Evolutionary conservation across 352 stramenopile species (phyloP).

Genomic region (Pythium sp.): DNA sequence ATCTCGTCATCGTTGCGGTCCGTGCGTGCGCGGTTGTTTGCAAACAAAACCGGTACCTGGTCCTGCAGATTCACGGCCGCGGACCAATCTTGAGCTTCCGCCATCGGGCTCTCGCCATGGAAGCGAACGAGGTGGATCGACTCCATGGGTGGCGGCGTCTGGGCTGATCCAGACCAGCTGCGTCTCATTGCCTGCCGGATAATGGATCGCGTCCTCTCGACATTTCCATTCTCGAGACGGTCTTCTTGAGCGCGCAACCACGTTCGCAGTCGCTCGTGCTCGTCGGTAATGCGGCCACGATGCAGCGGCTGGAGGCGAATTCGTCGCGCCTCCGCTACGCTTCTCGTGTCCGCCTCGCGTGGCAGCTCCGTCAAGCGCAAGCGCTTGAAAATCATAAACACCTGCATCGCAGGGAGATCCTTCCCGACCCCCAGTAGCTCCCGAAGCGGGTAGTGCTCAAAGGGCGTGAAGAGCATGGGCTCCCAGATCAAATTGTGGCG

Average conservation of each 20-base stretch:
- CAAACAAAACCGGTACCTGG: conserved; percentile 10
- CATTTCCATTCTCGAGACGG: not conserved
- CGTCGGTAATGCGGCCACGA: conserved; percentile 9
- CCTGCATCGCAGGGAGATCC: conserved; percentile 58
- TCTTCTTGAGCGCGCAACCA: conserved; percentile 9
- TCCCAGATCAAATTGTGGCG: conserved; percentile 69
- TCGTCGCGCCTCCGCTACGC: not conserved
- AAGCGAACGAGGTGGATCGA: conserved; percentile 15
- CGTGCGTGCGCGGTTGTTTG: not conserved
- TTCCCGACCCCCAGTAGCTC: conserved; percentile 41
- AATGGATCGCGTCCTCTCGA: not conserved
- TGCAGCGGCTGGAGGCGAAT: not conserved
- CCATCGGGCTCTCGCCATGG: not conserved
- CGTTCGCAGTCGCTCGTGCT: conserved; percentile 20
- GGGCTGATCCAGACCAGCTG: not conserved
- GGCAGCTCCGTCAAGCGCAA: conserved; percentile 34
- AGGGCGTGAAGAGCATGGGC: conserved; percentile 48
- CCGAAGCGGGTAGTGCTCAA: conserved; percentile 66
- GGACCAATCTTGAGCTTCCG: not conserved
- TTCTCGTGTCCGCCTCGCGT: not conserved
- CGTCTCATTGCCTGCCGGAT: not conserved
- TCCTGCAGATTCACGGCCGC: conserved; percentile 6
- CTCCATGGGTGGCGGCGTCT: not conserved
- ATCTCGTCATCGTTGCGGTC: conserved; percentile 15
- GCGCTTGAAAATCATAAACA: conserved; percentile 71